Evolutionary conservation across 2,329 filamentous ascomycete genomes (phyloP), one percentile per base, ranked within the genome.

Genomic region (Aspergillus ochraceoroseus): DNA sequence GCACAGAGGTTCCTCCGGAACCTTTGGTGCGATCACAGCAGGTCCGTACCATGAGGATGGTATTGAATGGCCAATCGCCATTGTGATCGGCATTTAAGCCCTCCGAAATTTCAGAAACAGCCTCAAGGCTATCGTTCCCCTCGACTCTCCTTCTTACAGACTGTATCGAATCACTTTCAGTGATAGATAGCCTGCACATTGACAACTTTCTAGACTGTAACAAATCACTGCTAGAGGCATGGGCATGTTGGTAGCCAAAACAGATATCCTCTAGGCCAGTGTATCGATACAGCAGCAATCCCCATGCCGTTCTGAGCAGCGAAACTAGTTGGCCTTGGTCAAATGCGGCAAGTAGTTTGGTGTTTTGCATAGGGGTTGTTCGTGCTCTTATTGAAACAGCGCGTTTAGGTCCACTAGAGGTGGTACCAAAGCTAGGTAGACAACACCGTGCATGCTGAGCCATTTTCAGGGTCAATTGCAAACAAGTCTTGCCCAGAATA

Each of bases 241-340:
- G 55, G 32, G 58, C 47, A 39, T 62, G 52, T 43, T 65, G 57
- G 38, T 63, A 66, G 15, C 69, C 72, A 54, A 73, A 75, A 15
- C 68, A 60, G 5, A 73, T 66, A 47, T 74, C 68, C 33, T 71
- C 63, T 11, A 65, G 65, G 2, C 62, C 65, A n/a, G 69, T 67
- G 46, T 72, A 73, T 31, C 62, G 65, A 26, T 66, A 59, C 5
- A 73, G 51, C 2, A 73, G 56, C 27, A 74, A 44, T 1, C 63
- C 69, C 71, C 70, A 74, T 6, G 69, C 66, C 7, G 68, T 63
- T 19, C 66, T 62, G 34, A 74, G 41, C 17, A 60, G 33, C 5
- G 53, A 43, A 18, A 51, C 49, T 28, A 62, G 38, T 27, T 54
- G 43, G 2, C 49, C 50, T 40, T 57, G 48, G 4, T 55, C 44